Evolutionary conservation across 257 asterid genomes (phyloP), one percentile per base, ranked within the genome.

Genomic region (Gardenia jasminoides): DNA sequence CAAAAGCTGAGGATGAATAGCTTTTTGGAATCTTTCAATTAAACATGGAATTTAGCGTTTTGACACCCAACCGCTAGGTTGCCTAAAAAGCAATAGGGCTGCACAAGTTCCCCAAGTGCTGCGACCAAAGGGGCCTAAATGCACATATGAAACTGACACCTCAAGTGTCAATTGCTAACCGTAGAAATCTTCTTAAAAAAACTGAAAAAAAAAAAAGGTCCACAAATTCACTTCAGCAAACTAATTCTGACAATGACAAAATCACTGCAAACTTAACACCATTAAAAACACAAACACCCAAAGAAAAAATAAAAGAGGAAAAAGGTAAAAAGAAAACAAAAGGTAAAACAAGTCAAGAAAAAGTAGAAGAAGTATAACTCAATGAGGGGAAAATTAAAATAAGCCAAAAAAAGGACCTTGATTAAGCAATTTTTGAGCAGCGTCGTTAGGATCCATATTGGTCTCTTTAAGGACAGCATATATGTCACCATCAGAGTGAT

Each of bases 361-460:
- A 43, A 22, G 15, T 1, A 39, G 5, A n/a, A 58, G 10, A 56
- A 56, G 0, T 6, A 47, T 61, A 73, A 76, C 20, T 31, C 39
- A 56, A 77, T 46, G 44, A 31, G 58, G 47, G 54, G 24, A 79
- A 77, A 6, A 17, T 20, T 61, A 17, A 52, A 64, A 62, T 5
- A 22, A 15, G 31, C 11, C 16, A 2, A 69, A 72, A 9, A 66
- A 43, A 74, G 50, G 76, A 96, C 99, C 99, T 91, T 92, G 98
- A 87, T 84, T 84, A 70, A 91, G 93, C 91, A 96, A 84, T 83
- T 91, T 96, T 76, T 96, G 99, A 77, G 92, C 31, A 56, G 98
- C 93, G 80, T 96, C 99, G 82, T 96, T 91, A 81, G 99, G 99
- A 87, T 96, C 98, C 97, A 96, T 92, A 74, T 92, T 89, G 15